These are phyloP conservation scores for Rhodamnia argentea DNA, from an alignment of 345 rosid genomes.

Conservation along the genomic window DNA sequence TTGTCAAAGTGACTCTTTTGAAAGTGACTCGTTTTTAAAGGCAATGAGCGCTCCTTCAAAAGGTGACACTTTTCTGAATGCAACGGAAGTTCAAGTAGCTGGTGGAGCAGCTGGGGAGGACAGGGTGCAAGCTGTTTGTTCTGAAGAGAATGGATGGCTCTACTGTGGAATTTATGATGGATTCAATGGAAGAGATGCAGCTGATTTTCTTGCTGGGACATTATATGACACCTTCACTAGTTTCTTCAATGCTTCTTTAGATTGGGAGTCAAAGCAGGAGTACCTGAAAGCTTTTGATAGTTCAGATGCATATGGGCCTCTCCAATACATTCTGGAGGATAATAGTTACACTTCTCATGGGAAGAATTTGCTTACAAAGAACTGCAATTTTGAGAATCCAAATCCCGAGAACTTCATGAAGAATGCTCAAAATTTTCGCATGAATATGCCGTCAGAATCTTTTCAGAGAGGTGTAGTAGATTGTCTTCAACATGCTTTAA, in stretches of 20 bases:
- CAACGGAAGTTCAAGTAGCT: conserved; percentile 82
- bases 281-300: conserved; percentile 4
- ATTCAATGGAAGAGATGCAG: conserved; percentile 96
- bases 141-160: conserved; percentile 91
- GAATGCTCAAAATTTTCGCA: conserved; percentile 1
- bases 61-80: conserved; percentile 61
- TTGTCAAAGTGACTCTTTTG: conserved; percentile 47
- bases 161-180: conserved; percentile 93
- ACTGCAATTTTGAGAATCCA: not conserved
- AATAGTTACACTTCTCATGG: not conserved
- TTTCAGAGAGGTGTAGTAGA: conserved; percentile 61
- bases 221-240: conserved; percentile 63
- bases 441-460: conserved; percentile 9
- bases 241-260: conserved; percentile 37
- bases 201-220: conserved; percentile 95
- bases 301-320: conserved; percentile 9
- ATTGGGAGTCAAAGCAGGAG: conserved; percentile 43
- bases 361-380: not conserved
- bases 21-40: conserved; percentile 48
- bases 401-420: not conserved
- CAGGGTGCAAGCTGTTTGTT: conserved; percentile 96
- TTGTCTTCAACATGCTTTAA: conserved; percentile 66
- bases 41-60: conserved; percentile 56
- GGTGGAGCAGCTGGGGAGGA: conserved; percentile 99
- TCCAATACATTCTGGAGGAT: conserved; percentile 14